phyloP scores from a whole-genome alignment of 2,329 filamentous ascomycete genomes.

The Lecanicillium sp. region DNA sequence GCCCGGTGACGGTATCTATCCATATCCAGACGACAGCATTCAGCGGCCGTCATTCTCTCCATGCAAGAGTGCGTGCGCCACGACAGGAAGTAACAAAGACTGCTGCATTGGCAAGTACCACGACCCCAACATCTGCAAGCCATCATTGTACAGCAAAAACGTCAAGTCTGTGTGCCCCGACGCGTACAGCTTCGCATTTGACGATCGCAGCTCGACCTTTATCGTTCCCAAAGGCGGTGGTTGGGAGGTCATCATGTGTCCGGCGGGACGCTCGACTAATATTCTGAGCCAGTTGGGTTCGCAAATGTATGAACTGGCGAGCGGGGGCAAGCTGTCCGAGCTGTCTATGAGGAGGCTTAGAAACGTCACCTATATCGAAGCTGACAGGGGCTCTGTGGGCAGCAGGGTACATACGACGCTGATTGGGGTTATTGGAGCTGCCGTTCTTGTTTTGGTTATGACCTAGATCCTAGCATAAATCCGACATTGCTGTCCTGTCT shows the following conservation, averaged over 20 bases:
- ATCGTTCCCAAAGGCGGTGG: slow-evolving; percentile 62
- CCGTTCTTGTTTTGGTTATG: background rate
- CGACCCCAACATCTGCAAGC: slow-evolving; percentile 56
- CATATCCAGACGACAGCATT: slow-evolving; percentile 72
- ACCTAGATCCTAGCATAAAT: slow-evolving; percentile 5
- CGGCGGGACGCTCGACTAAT: slow-evolving; percentile 53
- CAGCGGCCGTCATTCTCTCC: slow-evolving; percentile 67
- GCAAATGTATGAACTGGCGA: slow-evolving; percentile 43
- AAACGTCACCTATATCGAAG: slow-evolving; percentile 30
- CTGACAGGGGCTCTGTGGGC: slow-evolving; percentile 17
- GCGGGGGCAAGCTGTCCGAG: slow-evolving; percentile 32
- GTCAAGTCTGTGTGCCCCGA: slow-evolving; percentile 77
- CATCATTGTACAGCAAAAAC: slow-evolving; percentile 60
- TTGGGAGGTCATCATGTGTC: slow-evolving; percentile 76
- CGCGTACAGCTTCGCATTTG: slow-evolving; percentile 72
- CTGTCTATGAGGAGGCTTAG: slow-evolving; percentile 26
- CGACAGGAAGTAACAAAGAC: slow-evolving; percentile 58
- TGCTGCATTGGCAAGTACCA: slow-evolving; percentile 70
- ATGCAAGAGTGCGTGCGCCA: slow-evolving; percentile 70
- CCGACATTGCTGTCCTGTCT: background rate
- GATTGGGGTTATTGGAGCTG: background rate
- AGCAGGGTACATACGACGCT: background rate
- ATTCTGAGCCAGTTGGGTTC: slow-evolving; percentile 47
- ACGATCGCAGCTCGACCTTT: slow-evolving; percentile 54
- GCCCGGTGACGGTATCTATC: slow-evolving; percentile 70